These are phyloP conservation scores for Umbelopsis isabellina DNA, from an alignment of 192 early-diverging fungal genomes.

Conservation along the genomic window DNA sequence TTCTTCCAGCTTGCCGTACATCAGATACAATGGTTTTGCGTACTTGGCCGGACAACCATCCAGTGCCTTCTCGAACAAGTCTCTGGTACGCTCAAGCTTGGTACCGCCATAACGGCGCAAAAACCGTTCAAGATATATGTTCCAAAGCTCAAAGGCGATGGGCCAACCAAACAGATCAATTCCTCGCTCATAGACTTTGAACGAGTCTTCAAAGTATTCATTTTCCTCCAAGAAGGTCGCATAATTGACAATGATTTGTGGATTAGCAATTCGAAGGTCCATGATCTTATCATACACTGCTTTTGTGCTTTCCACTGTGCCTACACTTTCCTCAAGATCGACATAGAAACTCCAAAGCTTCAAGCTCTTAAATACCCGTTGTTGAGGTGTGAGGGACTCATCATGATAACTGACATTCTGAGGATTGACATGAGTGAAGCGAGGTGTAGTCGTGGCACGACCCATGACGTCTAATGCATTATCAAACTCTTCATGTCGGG, in stretches of 20 bases:
- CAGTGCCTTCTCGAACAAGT: conserved; percentile 94
- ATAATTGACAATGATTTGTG: conserved; percentile 96
- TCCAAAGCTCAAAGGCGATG: conserved; percentile 97
- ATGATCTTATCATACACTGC: conserved; percentile 91
- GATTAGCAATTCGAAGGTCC: conserved; percentile 92
- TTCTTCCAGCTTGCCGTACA: conserved; percentile 94
- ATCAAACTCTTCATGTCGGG: conserved; percentile 66
- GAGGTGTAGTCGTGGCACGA: conserved; percentile 74
- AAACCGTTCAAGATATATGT: conserved; percentile 89
- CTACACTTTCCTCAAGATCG: conserved; percentile 92
- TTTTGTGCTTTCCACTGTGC: conserved; percentile 76
- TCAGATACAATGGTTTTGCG: conserved; percentile 83
- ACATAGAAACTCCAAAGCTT: conserved; percentile 94
- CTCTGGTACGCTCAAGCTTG: conserved; percentile 89
- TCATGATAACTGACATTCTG: conserved; percentile 75
- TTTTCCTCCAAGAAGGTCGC: conserved; percentile 88
- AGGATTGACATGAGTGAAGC: conserved; percentile 39
- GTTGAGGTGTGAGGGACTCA: conserved; percentile 75
- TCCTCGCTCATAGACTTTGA: conserved; percentile 94
- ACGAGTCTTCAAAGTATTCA: conserved; percentile 93
- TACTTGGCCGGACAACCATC: conserved; percentile 83
- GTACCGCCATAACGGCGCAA: conserved; percentile 81
- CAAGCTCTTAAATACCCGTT: conserved; percentile 84
- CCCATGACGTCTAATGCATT: conserved; percentile 82
- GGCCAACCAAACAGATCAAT: conserved; percentile 97